Base-by-base conservation (phyloP, 192 early-diverging fungal genomes). In the Rhizoclosmatium globosum region DNA sequence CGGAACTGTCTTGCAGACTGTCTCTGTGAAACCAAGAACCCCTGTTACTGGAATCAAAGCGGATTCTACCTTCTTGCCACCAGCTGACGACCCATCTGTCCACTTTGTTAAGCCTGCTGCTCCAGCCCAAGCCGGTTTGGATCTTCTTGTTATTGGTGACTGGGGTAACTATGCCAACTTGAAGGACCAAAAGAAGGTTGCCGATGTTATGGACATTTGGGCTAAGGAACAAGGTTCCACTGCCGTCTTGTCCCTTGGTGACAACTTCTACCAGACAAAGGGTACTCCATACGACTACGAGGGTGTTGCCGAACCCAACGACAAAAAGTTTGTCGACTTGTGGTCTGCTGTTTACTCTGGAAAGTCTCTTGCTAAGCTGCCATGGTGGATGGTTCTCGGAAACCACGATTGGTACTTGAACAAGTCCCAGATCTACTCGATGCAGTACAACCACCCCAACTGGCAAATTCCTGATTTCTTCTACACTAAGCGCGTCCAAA, bases 391-490 rank as follows among this genome's bases (percentile, higher is more conserved):
- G 21, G 60, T 62, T 19, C 60, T 62, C 38, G 53, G 76, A 31
- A 77, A 77, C 76, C 76, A 77, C 76, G 76, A 77, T 62, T 77
- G 77, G 77, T 79, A 79, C 71, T 44, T 74, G 9, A 64, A 64
- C 46, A 48, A 31, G 74, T 71, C 70, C 3, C 59, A 79, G 17
- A 39, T 57, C 11, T 31, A 74, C 60, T 41, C 66, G 53, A 15
- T 77, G 31, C 11, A 53, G 47, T 77, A 56, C 47, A 9, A n/a
- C 6, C 62, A 68, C 75, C 2, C 47, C 58, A 61, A 65, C 71
- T 79, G 78, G 78, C 13, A 64, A 4, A 7, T 62, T 13, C 68
- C 78, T 43, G 78, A 71, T 60, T 79, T 66, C 64, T 79, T 79
- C 61, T 79, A 72, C 69, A 72, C 68, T 48, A 48, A 74, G 61